phyloP scores from a whole-genome alignment of 306 rosid genomes.

The Citrullus amarus region DNA sequence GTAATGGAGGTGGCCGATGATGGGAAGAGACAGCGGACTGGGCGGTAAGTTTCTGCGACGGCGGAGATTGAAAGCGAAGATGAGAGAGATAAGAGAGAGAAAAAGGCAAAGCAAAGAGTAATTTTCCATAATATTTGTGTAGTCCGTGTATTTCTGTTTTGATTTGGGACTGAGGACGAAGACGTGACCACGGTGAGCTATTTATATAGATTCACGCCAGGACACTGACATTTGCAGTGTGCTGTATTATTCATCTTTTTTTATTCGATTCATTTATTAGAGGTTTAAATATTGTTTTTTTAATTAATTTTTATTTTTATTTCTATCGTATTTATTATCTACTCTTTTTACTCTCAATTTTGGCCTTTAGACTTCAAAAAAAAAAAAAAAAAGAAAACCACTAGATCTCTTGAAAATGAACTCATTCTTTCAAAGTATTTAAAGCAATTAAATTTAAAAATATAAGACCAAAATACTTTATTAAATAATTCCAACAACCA shows the following conservation, averaged over 20 bases:
- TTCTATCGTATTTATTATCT: too few relatives aligned
- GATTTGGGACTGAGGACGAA: not conserved
- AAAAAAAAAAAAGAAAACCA: too few relatives aligned
- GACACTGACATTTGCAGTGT: not conserved
- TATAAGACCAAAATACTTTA: too few relatives aligned
- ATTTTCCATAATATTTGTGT: not conserved
- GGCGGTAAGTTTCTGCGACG: constrained; percentile 36
- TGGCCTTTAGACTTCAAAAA: too few relatives aligned
- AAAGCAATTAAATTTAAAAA: too few relatives aligned
- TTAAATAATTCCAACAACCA: too few relatives aligned
- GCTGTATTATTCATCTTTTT: not conserved
- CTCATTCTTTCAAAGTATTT: too few relatives aligned
- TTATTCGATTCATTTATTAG: too few relatives aligned
- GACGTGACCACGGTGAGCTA: not conserved
- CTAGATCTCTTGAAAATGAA: too few relatives aligned
- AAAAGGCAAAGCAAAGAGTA: not conserved
- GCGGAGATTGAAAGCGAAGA: constrained; percentile 17
- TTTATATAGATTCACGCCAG: not conserved
- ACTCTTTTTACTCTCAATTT: too few relatives aligned
- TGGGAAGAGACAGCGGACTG: constrained; percentile 31
- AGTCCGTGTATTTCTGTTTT: not conserved
- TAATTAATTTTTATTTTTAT: too few relatives aligned
- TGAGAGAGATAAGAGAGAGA: constrained; percentile 14
- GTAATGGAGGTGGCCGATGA: constrained; percentile 55
- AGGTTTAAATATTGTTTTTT: too few relatives aligned